These are phyloP conservation scores for Aspergillus piperis DNA, from an alignment of 2,329 filamentous ascomycete genomes.

Conservation along the genomic window DNA sequence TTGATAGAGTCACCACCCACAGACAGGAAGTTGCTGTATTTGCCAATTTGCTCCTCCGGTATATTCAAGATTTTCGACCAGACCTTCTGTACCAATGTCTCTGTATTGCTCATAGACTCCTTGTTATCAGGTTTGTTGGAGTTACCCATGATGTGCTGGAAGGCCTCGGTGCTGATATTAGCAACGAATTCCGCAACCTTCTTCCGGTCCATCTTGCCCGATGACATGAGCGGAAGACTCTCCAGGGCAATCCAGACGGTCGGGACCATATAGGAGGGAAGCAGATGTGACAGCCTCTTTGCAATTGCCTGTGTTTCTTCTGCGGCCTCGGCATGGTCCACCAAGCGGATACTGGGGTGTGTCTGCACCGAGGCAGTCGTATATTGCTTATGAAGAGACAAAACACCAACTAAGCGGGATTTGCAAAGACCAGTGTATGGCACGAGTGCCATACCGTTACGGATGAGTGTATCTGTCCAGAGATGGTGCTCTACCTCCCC, in stretches of 20 bases:
- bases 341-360: background rate
- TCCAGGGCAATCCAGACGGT: slow-evolving; percentile 6
- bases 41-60: slow-evolving; percentile 2
- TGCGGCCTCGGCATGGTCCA: background rate
- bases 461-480: background rate
- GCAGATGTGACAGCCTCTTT: background rate
- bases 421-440: slow-evolving; percentile 6
- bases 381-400: background rate
- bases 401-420: background rate
- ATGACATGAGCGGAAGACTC: slow-evolving; percentile 3
- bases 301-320: background rate
- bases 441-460: slow-evolving; percentile 5
- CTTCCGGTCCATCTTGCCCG: slow-evolving; percentile 13
- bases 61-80: background rate
- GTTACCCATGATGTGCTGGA: background rate
- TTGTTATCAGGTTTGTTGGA: background rate
- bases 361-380: background rate
- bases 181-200: slow-evolving; percentile 6
- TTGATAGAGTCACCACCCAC: slow-evolving; percentile 13
- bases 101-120: background rate
- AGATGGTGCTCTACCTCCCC: slow-evolving; percentile 32
- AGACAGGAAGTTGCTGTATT: background rate
- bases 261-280: slow-evolving; percentile 9
- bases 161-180: background rate
- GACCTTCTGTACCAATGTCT: background rate